A percentile compares a stretch with the other conserved stretches of the same genome.
Conservation (phyloP, 2,329 filamentous ascomycete genomes). For the Anisogramma anomala region DNA sequence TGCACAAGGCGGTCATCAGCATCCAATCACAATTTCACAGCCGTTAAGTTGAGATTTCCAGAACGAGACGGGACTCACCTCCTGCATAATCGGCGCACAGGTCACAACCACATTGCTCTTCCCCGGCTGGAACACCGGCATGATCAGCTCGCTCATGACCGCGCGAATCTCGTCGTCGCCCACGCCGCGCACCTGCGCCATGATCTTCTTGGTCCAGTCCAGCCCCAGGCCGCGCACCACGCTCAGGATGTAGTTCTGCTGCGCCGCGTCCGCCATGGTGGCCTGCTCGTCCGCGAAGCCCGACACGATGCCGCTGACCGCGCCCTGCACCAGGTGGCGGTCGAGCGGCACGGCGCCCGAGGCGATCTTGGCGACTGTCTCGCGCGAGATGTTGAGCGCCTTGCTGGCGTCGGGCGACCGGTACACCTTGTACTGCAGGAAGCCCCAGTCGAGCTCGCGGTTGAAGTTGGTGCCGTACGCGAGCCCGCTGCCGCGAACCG, state of each 20-base stretch:
- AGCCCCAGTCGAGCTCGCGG: slow-evolving; percentile 66
- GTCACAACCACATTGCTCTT: slow-evolving; percentile 80
- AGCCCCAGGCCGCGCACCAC: slow-evolving; percentile 66
- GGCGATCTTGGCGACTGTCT: slow-evolving; percentile 63
- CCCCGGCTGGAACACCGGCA: slow-evolving; percentile 69
- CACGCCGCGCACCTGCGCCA: slow-evolving; percentile 67
- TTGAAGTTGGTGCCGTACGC: slow-evolving; percentile 80
- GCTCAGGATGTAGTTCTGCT: slow-evolving; percentile 70
- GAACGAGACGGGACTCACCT: slow-evolving; percentile 45
- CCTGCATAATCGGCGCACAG: slow-evolving; percentile 72
- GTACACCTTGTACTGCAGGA: slow-evolving; percentile 76
- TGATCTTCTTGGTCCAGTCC: slow-evolving; percentile 65
- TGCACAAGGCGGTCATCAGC: slow-evolving; percentile 25
- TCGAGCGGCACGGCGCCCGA: slow-evolving; percentile 64
- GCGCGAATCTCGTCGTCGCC: slow-evolving; percentile 63
- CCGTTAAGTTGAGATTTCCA: background rate
- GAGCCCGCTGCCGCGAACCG: slow-evolving; percentile 82
- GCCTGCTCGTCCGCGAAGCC: slow-evolving; percentile 78
- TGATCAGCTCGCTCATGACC: slow-evolving; percentile 61
- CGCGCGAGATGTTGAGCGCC: slow-evolving; percentile 66
- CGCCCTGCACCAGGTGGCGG: slow-evolving; percentile 72
- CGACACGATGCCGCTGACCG: slow-evolving; percentile 81
- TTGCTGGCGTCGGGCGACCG: slow-evolving; percentile 81
- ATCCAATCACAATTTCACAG: background rate
- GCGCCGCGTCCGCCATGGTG: slow-evolving; percentile 71